Evolutionary conservation across 345 rosid species (phyloP), one percentile per base, ranked within the genome.

Genomic region (Pugionium dolabratum): DNA sequence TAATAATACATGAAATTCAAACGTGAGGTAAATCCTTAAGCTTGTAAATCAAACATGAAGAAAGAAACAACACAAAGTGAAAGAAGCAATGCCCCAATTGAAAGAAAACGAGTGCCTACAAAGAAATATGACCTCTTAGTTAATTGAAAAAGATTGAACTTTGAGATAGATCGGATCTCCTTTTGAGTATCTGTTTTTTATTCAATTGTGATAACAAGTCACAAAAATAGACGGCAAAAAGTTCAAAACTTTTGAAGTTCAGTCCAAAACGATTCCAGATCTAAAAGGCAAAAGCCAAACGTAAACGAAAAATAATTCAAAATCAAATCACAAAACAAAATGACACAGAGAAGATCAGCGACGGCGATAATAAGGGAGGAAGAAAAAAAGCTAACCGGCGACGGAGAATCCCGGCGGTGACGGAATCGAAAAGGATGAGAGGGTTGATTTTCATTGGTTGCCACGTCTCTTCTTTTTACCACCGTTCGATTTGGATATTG

Each of bases 401-500:
- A 57, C 58, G 43, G 29, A 49, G 42, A 25, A 29, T 30, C 8
- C 46, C 39, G 73, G 40, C 62, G 55, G 62, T 36, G 74, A 62
- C 54, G 56, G 35, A 35, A 36, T 27, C 45, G 37, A 48, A 5
- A 63, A 30, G 34, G 67, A 52, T 34, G 36, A 65, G 47, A 9
- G 4, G 26, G 2, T 5, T 4, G 18, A 8, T 18, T 18, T 28
- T 52, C 9, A 43, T 36, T 70, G 68, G 62, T 61, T 9, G 44
- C 0, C 28, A 49, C 25, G 56, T 37, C 30, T 18, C 58, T 7
- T 63, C 28, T 30, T 27, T 51, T 66, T 31, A 30, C 56, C 62
- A 46, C 77, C 68, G 73, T 73, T 39, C 33, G 68, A 73, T 60
- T 66, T 54, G 58, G 68, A 74, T 74, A 67, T 59, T 58, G 72